These are phyloP conservation scores for Auxenochlorella pyrenoidosa DNA, from an alignment of 139 green algal genomes.

Conservation along the genomic window DNA sequence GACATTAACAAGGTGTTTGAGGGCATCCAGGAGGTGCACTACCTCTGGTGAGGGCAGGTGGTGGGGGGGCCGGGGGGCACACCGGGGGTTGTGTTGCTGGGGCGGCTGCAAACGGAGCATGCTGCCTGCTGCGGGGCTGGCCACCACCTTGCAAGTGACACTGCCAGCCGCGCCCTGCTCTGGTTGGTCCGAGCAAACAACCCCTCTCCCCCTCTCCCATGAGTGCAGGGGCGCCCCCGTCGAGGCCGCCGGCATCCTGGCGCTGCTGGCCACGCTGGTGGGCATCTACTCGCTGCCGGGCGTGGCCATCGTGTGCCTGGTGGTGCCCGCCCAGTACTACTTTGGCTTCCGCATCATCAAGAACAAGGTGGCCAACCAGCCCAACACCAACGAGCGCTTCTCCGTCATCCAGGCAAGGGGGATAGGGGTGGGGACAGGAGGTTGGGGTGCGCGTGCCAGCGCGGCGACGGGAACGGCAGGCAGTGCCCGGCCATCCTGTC, in stretches of 20 bases:
- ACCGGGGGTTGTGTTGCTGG: neutral
- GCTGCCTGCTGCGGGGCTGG: neutral
- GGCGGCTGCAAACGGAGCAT: too few species aligned
- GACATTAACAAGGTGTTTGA: conserved; percentile 77
- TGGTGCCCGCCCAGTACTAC: conserved; percentile 68
- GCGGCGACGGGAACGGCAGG: too few species aligned
- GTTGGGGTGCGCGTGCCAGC: neutral
- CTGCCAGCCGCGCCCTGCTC: neutral
- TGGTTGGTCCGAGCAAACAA: neutral
- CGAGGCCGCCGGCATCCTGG: conserved; percentile 68
- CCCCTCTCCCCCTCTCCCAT: neutral
- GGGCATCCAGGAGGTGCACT: conserved; percentile 75
- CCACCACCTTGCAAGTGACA: neutral
- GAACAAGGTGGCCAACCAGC: conserved; percentile 63
- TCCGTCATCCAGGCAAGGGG: conserved; percentile 24
- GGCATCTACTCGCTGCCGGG: conserved; percentile 63
- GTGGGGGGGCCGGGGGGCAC: too few species aligned
- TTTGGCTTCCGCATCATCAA: conserved; percentile 72
- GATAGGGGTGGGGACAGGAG: neutral
- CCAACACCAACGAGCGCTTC: conserved; percentile 56
- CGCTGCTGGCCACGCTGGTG: conserved; percentile 61
- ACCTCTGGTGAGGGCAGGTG: conserved; percentile 56
- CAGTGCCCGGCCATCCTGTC: too few species aligned
- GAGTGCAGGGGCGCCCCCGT: conserved; percentile 51
- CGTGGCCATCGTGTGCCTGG: conserved; percentile 35